Percentiles rank a stretch among this genome's conserved stretches.
Conservation (phyloP, 148 eudicot genomes). For the Simmondsia chinensis region DNA sequence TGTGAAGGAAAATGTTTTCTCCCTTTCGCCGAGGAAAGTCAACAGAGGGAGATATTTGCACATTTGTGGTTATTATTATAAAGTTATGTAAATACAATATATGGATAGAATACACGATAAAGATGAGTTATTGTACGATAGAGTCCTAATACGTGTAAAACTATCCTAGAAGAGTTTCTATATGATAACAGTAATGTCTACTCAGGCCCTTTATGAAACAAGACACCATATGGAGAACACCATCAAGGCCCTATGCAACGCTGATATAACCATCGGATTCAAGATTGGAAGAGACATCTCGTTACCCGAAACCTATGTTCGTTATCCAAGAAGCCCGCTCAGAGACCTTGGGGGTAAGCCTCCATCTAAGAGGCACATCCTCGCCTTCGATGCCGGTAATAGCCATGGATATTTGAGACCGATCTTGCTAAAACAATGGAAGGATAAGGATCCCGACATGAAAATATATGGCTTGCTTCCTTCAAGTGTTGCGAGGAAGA, state of each 20-base stretch:
- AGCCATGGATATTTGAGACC: constrained; percentile 78
- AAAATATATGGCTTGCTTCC: constrained; percentile 69
- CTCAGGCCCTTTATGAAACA: constrained; percentile 77
- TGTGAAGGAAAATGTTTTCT: too few species aligned
- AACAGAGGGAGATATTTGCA: too few species aligned
- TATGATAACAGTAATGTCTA: too few species aligned
- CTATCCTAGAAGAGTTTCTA: too few species aligned
- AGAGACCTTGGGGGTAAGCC: constrained; percentile 73
- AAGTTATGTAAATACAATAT: too few species aligned
- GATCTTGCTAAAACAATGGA: constrained; percentile 53
- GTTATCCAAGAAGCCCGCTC: constrained; percentile 59
- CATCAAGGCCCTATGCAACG: constrained; percentile 90
- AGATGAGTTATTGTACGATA: too few species aligned
- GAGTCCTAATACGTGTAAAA: too few species aligned
- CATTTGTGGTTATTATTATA: too few species aligned
- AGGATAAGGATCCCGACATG: constrained; percentile 64
- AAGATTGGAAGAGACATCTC: constrained; percentile 78
- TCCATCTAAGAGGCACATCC: constrained; percentile 48
- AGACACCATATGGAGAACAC: constrained; percentile 73
- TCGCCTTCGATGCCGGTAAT: constrained; percentile 82
- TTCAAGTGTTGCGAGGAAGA: constrained; percentile 44
- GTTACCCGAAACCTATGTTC: constrained; percentile 69
- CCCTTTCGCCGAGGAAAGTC: too few species aligned
- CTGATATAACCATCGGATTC: constrained; percentile 69
- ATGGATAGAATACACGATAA: too few species aligned